These are phyloP conservation scores for Platanus orientalis DNA, from an alignment of 164 flowering plant genomes.

Conservation along the genomic window DNA sequence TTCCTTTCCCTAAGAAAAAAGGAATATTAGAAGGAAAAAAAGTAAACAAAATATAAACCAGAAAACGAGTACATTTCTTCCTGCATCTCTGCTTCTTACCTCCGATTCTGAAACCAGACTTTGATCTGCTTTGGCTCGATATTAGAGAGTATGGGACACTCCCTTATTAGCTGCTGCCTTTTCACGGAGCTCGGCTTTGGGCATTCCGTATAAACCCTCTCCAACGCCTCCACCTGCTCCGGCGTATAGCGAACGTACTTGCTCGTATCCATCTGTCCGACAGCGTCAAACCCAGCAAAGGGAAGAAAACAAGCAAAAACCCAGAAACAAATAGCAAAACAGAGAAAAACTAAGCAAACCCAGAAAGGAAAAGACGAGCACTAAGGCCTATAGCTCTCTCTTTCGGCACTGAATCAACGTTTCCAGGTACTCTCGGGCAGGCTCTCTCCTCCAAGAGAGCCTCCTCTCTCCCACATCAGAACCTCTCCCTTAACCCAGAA, in stretches of 20 bases:
- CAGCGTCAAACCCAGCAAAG: slow-evolving; percentile 32
- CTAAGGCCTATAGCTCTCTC: slow-evolving; percentile 7
- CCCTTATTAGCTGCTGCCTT: slow-evolving; percentile 78
- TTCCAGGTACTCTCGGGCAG: slow-evolving; percentile 27
- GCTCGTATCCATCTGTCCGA: slow-evolving; percentile 50
- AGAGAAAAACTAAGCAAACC: not conserved
- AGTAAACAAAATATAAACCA: not conserved
- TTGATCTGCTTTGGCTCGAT: slow-evolving; percentile 93
- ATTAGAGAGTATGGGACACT: slow-evolving; percentile 77
- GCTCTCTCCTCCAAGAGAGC: slow-evolving; percentile 76
- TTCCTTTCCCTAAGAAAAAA: not conserved
- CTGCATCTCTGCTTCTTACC: slow-evolving; percentile 29
- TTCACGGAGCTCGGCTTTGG: slow-evolving; percentile 82
- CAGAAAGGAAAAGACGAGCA: not conserved
- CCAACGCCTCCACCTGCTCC: slow-evolving; percentile 89
- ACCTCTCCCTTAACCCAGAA: slow-evolving; percentile 2
- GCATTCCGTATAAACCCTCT: slow-evolving; percentile 78
- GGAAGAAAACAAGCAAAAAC: slow-evolving; percentile 1
- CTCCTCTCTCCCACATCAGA: slow-evolving; percentile 61
- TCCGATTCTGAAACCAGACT: slow-evolving; percentile 92
- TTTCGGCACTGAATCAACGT: slow-evolving; percentile 9
- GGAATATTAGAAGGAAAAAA: not conserved
- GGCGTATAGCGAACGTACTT: slow-evolving; percentile 85
- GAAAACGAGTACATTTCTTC: not conserved
- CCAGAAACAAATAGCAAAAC: not conserved